Evolutionary conservation across 257 asterid genomes (phyloP).

Genomic region (Coffea eugenioides): DNA sequence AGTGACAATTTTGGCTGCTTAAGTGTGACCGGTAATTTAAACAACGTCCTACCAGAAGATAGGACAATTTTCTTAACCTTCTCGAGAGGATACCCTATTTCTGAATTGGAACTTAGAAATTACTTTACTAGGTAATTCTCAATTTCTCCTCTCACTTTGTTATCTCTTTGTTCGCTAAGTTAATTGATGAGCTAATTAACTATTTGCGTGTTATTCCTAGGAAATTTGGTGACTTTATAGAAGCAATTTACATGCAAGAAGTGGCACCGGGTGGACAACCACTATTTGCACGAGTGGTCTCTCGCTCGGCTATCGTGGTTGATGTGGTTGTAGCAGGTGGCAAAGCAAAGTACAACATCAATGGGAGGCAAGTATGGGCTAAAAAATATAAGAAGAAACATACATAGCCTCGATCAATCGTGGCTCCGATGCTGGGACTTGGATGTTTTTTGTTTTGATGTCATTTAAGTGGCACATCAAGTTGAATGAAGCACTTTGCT

Average conservation of each 20-base stretch:
- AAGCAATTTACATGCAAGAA: slow-evolving; percentile 60
- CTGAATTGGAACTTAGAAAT: slow-evolving; percentile 44
- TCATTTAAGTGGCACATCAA: no score
- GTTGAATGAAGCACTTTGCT: no score
- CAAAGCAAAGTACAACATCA: slow-evolving; percentile 56
- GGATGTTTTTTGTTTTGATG: no score
- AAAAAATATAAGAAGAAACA: slow-evolving; percentile 35
- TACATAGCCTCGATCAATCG: no score
- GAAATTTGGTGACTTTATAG: slow-evolving; percentile 65
- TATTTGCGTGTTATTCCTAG: slow-evolving; percentile 17
- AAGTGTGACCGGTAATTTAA: not conserved
- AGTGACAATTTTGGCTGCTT: slow-evolving; percentile 18
- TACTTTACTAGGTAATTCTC: slow-evolving; percentile 51
- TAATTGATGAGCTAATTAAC: not conserved
- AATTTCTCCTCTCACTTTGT: not conserved
- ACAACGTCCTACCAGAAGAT: slow-evolving; percentile 41
- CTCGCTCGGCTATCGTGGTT: slow-evolving; percentile 28
- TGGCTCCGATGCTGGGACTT: no score
- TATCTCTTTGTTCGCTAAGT: no score
- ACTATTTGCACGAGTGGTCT: slow-evolving; percentile 59
- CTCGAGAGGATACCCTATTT: slow-evolving; percentile 61
- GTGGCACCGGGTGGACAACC: slow-evolving; percentile 53
- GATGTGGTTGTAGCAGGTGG: slow-evolving; percentile 39
- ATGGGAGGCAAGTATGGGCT: slow-evolving; percentile 75
- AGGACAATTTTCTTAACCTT: slow-evolving; percentile 78